Conservation (phyloP, 768 basidiomycete genomes). For the Lepiota subincarnata region DNA sequence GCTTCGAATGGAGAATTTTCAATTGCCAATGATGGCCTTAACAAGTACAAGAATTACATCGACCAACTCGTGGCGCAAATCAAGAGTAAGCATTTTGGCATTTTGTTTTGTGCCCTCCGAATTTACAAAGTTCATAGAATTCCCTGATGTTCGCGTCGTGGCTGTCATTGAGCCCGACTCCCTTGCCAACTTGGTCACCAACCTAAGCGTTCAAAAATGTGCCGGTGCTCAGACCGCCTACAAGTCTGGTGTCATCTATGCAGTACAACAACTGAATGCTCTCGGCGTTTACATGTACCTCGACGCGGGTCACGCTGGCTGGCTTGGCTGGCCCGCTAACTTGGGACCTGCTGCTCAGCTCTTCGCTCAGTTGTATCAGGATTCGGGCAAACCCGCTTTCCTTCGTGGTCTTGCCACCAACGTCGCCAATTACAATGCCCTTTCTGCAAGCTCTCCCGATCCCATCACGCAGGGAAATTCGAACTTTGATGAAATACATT, state of each 20-base stretch:
- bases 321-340: constrained; percentile 69
- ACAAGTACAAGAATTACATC: constrained; percentile 57
- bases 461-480: constrained; percentile 56
- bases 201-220: constrained; percentile 56
- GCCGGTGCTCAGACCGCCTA: constrained; percentile 49
- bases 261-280: constrained; percentile 49
- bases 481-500: constrained; percentile 60
- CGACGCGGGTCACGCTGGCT: constrained; percentile 61
- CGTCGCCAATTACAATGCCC: constrained; percentile 45
- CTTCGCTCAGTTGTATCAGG: constrained; percentile 45
- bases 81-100: constrained; percentile 31
- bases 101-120: background rate
- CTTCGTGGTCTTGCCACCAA: constrained; percentile 62
- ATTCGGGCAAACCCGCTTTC: constrained; percentile 50
- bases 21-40: constrained; percentile 51
- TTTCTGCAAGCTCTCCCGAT: constrained; percentile 48
- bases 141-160: constrained; percentile 57
- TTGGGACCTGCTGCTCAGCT: constrained; percentile 53
- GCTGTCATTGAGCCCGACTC: constrained; percentile 68
- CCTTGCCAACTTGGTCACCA: constrained; percentile 65
- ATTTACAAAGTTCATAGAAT: constrained; percentile 27
- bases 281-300: constrained; percentile 60
- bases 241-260: constrained; percentile 49
- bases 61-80: constrained; percentile 58
- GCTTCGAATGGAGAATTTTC: constrained; percentile 66